phyloP scores from a whole-genome alignment of 2,329 filamentous ascomycete genomes.

The Penicillium sp. region DNA sequence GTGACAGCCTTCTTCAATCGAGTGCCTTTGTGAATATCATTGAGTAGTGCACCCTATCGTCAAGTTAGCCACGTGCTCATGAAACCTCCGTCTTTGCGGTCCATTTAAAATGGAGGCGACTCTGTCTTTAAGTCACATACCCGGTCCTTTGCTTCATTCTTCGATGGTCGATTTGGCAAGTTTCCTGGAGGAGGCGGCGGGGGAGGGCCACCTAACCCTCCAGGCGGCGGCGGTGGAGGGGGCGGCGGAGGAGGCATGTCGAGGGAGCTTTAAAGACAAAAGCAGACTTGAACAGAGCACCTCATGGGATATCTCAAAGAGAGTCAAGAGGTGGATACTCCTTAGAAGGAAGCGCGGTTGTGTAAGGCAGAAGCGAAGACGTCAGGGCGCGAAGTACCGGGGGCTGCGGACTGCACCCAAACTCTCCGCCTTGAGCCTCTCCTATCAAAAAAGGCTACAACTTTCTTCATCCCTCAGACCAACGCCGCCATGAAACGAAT shows the following conservation, averaged over 20 bases:
- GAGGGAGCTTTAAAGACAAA: slow-evolving; percentile 10
- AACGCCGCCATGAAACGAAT: slow-evolving; percentile 36
- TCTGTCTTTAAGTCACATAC: slow-evolving; percentile 49
- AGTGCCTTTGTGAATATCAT: slow-evolving; percentile 81
- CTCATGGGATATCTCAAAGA: background rate
- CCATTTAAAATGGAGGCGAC: background rate
- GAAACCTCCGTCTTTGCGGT: background rate
- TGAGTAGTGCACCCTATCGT: slow-evolving; percentile 74
- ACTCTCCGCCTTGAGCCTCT: slow-evolving; percentile 30
- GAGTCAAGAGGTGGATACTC: slow-evolving; percentile 2
- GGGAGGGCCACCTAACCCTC: slow-evolving; percentile 58
- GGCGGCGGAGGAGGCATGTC: slow-evolving; percentile 59
- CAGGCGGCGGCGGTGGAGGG: slow-evolving; percentile 67
- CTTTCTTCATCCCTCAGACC: background rate
- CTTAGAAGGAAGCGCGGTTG: slow-evolving; percentile 16
- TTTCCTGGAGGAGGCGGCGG: slow-evolving; percentile 57
- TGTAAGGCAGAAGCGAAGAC: slow-evolving; percentile 26
- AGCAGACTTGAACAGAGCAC: background rate
- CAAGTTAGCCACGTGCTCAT: background rate
- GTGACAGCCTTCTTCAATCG: slow-evolving; percentile 80
- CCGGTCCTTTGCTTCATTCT: slow-evolving; percentile 56
- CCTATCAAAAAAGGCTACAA: slow-evolving; percentile 16
- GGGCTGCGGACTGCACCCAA: slow-evolving; percentile 20
- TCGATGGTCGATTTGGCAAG: slow-evolving; percentile 58
- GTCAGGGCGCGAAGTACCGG: slow-evolving; percentile 23